Conservation (phyloP, 345 rosid genomes). For the Moricandia arvensis region DNA sequence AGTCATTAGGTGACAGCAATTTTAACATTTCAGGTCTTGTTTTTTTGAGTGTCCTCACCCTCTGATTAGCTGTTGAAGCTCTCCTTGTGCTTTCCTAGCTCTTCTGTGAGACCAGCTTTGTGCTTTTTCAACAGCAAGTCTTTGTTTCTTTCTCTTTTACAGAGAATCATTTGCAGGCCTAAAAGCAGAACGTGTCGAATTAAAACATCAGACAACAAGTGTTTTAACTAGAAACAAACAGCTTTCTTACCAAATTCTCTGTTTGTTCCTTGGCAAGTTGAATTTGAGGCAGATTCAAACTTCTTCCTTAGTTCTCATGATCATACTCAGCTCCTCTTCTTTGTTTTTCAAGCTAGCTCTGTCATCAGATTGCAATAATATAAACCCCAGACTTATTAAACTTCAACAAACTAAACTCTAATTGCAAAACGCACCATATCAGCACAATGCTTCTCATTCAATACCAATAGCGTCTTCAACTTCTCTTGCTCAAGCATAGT, state of each 20-base stretch:
- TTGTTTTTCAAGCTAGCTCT: conserved; percentile 74
- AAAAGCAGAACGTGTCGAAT: conserved; percentile 20
- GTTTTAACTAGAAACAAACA: background rate
- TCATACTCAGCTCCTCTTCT: conserved; percentile 82
- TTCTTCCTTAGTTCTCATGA: conserved; percentile 77
- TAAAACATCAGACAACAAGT: background rate
- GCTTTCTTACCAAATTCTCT: conserved; percentile 65
- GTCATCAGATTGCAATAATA: conserved; percentile 32
- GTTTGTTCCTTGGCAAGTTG: conserved; percentile 84
- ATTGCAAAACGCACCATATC: conserved; percentile 10
- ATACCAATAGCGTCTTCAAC: background rate
- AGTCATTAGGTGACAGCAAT: background rate
- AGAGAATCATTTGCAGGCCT: conserved; percentile 80
- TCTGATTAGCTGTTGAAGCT: conserved; percentile 87
- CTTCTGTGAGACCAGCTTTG: conserved; percentile 68
- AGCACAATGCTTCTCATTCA: background rate
- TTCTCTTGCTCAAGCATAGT: background rate
- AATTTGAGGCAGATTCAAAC: conserved; percentile 68
- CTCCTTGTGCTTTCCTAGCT: conserved; percentile 72
- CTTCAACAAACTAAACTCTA: conserved; percentile 9
- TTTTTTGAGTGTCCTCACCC: conserved; percentile 51
- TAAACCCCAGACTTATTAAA: background rate
- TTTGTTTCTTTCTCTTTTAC: conserved; percentile 71
- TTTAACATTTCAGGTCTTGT: background rate
- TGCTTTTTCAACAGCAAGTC: conserved; percentile 60